phyloP scores from a whole-genome alignment of 2,329 filamentous ascomycete species.

The Aspergillus tubingensis region DNA sequence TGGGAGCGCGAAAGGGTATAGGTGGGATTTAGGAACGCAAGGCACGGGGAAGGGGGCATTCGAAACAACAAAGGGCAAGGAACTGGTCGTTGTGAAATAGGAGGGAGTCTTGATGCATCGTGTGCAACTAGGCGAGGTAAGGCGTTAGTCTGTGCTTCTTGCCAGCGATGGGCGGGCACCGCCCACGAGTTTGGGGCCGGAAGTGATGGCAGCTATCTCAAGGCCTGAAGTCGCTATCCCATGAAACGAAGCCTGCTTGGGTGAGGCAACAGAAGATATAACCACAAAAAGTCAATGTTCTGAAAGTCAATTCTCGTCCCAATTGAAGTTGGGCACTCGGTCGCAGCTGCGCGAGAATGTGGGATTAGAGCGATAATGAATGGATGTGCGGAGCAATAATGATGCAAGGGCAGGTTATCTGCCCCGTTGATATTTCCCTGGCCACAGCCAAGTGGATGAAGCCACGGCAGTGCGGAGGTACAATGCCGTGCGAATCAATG shows the following conservation, averaged over 20 bases:
- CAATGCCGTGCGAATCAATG: constrained; percentile 11
- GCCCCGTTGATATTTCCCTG: constrained; percentile 14
- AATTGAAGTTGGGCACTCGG: constrained; percentile 11
- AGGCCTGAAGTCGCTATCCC: neutral
- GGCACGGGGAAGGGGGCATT: constrained; percentile 23
- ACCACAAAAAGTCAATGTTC: neutral
- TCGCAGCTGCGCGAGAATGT: constrained; percentile 9
- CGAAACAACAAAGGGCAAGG: constrained; percentile 19
- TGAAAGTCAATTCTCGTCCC: neutral
- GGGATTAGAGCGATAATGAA: constrained; percentile 7
- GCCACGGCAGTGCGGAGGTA: constrained; percentile 11
- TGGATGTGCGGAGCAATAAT: constrained; percentile 11
- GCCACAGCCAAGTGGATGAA: constrained; percentile 14
- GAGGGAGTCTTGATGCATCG: constrained; percentile 34
- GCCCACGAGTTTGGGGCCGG: constrained; percentile 2
- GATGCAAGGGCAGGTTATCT: constrained; percentile 21
- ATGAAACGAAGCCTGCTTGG: neutral
- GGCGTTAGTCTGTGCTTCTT: constrained; percentile 25
- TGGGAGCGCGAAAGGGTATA: neutral
- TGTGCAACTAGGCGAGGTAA: constrained; percentile 32
- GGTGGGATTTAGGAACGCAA: constrained; percentile 28
- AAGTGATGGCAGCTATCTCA: neutral
- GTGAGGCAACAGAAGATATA: neutral
- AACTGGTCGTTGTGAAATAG: constrained; percentile 27
- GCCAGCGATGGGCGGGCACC: constrained; percentile 20